Base-by-base conservation (phyloP, 345 rosid species). In the Eucalyptus paniculata region DNA sequence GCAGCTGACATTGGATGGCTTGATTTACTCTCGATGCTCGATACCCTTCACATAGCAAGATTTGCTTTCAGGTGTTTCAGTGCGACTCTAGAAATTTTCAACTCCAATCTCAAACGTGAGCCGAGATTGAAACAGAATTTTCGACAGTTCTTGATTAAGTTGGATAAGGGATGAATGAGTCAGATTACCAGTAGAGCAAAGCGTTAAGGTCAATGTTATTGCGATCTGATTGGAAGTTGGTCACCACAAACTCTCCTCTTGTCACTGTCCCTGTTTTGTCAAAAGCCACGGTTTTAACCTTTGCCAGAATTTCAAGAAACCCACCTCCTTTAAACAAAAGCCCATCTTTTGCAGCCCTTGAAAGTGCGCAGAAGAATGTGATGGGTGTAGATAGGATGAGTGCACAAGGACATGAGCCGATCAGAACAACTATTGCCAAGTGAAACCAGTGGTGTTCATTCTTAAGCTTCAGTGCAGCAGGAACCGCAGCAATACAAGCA, bases 251-350 rank as follows among this genome's bases (percentile, higher is more conserved):
- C 92, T 97, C 99, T 18, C 98, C 98, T 88, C 94, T 93, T 40
- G 98, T 97, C 26, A 97, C 93, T 60, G 98, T 97, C 23, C 99
- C 99, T 2, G 98, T 97, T 92, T 97, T 97, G 93, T 97, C 98
- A n/a, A 97, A 96, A 89, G 96, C 97, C 80, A 94, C 86, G 24
- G 92, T 93, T 93, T 93, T 96, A 42, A 97, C 93, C 92, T 97
- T 94, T 86, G 98, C 93, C 47, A 97, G 93, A 80, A 91, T 94
- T 91, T 97, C 97, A 85, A 97, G 97, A 92, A 69, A 92, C 53
- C 96, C 94, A 4, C 95, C 98, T 12, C 96, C 96, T 94, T 97
- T 97, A 89, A 97, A 92, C 13, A 97, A 90, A 91, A 97, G 96
- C 65, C 99, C 98, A 65, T 94, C 91, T 44, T 93, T 92, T 80